Evolutionary conservation across 768 basidiomycete genomes (phyloP), one percentile per base, ranked within the genome.

Genomic region (Boletus barrowsii): DNA sequence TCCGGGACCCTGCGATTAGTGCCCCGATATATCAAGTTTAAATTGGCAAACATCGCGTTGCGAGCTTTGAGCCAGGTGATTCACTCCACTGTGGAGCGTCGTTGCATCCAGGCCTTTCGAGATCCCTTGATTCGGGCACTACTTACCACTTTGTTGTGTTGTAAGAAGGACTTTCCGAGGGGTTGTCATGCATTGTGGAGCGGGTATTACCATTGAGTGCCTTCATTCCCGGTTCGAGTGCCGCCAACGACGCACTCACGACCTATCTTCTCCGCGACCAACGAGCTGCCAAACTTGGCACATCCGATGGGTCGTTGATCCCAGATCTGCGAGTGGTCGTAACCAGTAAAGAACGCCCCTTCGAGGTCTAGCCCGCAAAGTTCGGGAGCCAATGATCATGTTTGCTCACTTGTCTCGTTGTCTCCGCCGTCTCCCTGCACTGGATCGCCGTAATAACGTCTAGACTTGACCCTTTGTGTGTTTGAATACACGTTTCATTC

Each of bases 1-100:
- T 36, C 46, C 55, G 45, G 51, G 42, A 60, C 61, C 54, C 58
- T 64, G 62, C 41, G 46, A 33, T 26, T 8, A 51, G 39, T 42
- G 22, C 29, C n/a, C 17, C 10, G 30, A 29, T 47, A 40, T 26
- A 63, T 57, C 50, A 49, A 61, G 29, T 46, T 43, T 18, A 3
- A 54, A 45, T 44, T 10, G 30, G 42, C 7, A 32, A 55, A 39
- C 29, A n/a, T 35, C 10, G 17, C 26, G 41, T 18, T 29, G 29
- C 47, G 7, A 44, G 26, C 42, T 42, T 47, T 30, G 41, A 44
- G 42, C 54, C 60, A 62, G 44, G 32, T 61, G 49, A n/a, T 37
- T 30, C 29, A 26, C 32, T 32, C 49, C 44, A 41, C 42, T 24
- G 44, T 22, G 48, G 33, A 51, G 18, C 47, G 35, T 30, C 30